Evolutionary conservation across 768 basidiomycete species (phyloP).

Genomic region (Trametes cingulata): DNA sequence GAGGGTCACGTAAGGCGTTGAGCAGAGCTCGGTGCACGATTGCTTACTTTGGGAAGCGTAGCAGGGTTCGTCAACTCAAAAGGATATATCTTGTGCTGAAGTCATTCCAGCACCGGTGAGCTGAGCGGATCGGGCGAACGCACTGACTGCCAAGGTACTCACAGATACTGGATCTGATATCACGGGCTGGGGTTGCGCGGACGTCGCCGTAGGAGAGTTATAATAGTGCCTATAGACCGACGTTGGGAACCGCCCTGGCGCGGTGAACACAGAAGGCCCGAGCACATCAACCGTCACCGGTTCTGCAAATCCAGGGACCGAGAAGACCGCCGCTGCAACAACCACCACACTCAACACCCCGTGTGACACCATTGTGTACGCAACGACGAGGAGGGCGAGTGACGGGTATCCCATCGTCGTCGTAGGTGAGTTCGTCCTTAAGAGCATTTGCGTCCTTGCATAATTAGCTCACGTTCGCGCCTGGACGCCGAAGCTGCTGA

Average conservation of each 20-base stretch:
- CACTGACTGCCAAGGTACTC: slow-evolving; percentile 12
- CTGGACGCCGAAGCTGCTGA: background rate
- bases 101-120: background rate
- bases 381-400: slow-evolving; percentile 1
- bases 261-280: slow-evolving; percentile 54
- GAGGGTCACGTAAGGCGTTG: background rate
- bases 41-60: slow-evolving; percentile 49
- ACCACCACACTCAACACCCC: slow-evolving; percentile 9
- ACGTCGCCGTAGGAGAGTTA: slow-evolving; percentile 72
- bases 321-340: slow-evolving; percentile 10
- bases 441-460: background rate
- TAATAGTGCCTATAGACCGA: slow-evolving; percentile 65
- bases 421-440: slow-evolving; percentile 1
- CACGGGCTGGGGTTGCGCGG: slow-evolving; percentile 74
- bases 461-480: slow-evolving; percentile 13
- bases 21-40: background rate
- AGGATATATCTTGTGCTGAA: slow-evolving; percentile 59
- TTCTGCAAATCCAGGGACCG: slow-evolving; percentile 6
- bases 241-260: slow-evolving; percentile 64
- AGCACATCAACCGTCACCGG: slow-evolving; percentile 11
- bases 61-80: slow-evolving; percentile 63
- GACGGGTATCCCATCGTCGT: slow-evolving; percentile 1
- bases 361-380: slow-evolving; percentile 6
- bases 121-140: background rate
- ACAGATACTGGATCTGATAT: slow-evolving; percentile 73